Base-by-base conservation (phyloP, 2,329 filamentous ascomycete genomes). In the Apiospora malaysiana region DNA sequence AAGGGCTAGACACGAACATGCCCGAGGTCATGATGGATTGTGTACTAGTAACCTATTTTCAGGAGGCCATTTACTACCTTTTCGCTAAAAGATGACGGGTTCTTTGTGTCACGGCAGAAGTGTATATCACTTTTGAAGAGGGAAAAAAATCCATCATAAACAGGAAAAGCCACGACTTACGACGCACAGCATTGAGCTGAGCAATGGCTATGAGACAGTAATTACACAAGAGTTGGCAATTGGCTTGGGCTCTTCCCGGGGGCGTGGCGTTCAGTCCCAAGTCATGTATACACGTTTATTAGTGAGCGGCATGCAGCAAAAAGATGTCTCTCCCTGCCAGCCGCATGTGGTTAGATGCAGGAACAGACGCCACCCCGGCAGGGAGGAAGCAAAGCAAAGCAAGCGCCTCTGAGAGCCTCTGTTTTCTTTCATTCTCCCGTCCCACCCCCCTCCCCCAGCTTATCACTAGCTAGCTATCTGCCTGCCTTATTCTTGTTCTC, bases 141-240 rank as follows among this genome's bases (percentile, higher is more conserved):
- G n/a, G 21, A 63, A 32, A n/a, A 40, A 14, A 40, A 63, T n/a
- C n/a, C 32, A 40, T 14, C 32, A 32, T n/a, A 14, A 21, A 32
- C 18, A 63, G 37, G 9, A 40, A 63, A 40, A n/a, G 27, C 10
- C 6, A n/a, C 2, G 51, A 32, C 6, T 21, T 37, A 59, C 51
- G 27, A 32, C 27, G 27, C 51, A 32, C 51, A 32, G 18, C 32
- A 32, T 32, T 21, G 56, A 32, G 56, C 56, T 63, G 56, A 63
- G 32, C 56, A 21, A 40, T n/a, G 21, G 8, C 1, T 40, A 40
- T 63, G 56, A 63, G 32, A 63, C 56, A 63, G 27, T 18, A 63
- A 63, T 63, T 63, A 63, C 56, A 40, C 32, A 59, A 59, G 51
- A 37, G 27, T 59, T 59, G 51, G 51, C 51, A 37, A 27, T 37